These are phyloP conservation scores for Hygrophoropsis aurantiaca DNA, from an alignment of 768 basidiomycete species.

Conservation along the genomic window DNA sequence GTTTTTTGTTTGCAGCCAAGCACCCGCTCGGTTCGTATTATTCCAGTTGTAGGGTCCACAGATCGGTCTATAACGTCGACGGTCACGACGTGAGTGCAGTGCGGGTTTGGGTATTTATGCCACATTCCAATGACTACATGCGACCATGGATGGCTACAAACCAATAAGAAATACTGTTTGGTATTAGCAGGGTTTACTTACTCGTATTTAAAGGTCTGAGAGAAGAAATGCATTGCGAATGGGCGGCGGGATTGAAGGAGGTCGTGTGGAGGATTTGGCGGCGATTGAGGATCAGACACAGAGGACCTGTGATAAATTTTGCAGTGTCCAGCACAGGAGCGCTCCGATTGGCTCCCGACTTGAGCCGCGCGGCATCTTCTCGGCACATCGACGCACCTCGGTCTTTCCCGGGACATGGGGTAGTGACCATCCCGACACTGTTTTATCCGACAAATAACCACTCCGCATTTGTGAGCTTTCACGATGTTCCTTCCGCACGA, in stretches of 20 bases:
- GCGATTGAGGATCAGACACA: slow-evolving; percentile 7
- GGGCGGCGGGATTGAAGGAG: slow-evolving; percentile 23
- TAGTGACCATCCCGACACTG: too few relatives aligned
- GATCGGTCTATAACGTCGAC: slow-evolving; percentile 86
- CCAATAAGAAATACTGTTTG: slow-evolving; percentile 7
- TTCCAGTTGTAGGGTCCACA: slow-evolving; percentile 79
- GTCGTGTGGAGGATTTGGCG: slow-evolving; percentile 14
- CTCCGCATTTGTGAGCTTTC: too few relatives aligned
- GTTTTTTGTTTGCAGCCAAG: slow-evolving; percentile 91
- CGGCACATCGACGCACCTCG: neutral
- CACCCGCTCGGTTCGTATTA: slow-evolving; percentile 89
- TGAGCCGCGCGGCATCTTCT: slow-evolving; percentile 13
- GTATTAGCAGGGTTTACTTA: slow-evolving; percentile 39
- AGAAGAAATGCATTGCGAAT: slow-evolving; percentile 78
- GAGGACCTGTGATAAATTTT: slow-evolving; percentile 12
- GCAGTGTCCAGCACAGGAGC: neutral
- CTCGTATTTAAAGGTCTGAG: slow-evolving; percentile 83
- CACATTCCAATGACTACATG: slow-evolving; percentile 93
- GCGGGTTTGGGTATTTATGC: slow-evolving; percentile 95
- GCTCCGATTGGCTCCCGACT: slow-evolving; percentile 28
- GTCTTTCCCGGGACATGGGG: too few relatives aligned
- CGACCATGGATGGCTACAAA: slow-evolving; percentile 77
- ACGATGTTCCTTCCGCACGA: too few relatives aligned
- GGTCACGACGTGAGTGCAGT: slow-evolving; percentile 84
- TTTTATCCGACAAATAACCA: too few relatives aligned